Evolutionary conservation across 805 yeast genomes (phyloP).

Genomic region (Candida manassasensis): DNA sequence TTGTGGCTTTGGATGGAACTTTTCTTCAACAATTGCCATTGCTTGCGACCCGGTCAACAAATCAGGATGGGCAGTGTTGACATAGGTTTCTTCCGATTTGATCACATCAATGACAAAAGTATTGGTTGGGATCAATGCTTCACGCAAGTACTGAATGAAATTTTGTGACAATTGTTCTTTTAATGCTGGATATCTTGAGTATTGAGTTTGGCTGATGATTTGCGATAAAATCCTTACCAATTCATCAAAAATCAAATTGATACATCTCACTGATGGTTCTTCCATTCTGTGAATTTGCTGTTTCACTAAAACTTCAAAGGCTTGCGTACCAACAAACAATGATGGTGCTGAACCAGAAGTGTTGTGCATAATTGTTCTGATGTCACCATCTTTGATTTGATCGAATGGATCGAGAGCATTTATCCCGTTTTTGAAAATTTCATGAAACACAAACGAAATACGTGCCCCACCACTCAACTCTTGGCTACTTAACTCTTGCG

Average conservation of each 20-base stretch:
- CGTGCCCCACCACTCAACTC: conserved; percentile 98
- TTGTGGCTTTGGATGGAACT: conserved; percentile 70
- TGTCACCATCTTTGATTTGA: conserved; percentile 91
- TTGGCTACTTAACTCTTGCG: conserved; percentile 79
- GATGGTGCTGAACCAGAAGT: conserved; percentile 96
- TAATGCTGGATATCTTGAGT: conserved; percentile 83
- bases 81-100: conserved; percentile 83
- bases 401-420: conserved; percentile 93
- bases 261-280: conserved; percentile 87
- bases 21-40: conserved; percentile 87
- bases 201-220: conserved; percentile 75
- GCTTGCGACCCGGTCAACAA: conserved; percentile 92
- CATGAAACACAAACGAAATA: conserved; percentile 94
- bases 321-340: conserved; percentile 93
- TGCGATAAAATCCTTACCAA: conserved; percentile 85
- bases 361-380: conserved; percentile 94
- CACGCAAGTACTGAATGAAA: conserved; percentile 76
- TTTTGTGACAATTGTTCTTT: conserved; percentile 80
- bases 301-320: conserved; percentile 91
- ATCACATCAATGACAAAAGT: conserved; percentile 81
- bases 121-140: conserved; percentile 78
- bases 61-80: conserved; percentile 97
- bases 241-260: conserved; percentile 88
- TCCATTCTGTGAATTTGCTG: conserved; percentile 92
- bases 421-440: conserved; percentile 88